These are phyloP conservation scores for Odontarrhena argentea DNA, from an alignment of 345 rosid species.

Conservation along the genomic window DNA sequence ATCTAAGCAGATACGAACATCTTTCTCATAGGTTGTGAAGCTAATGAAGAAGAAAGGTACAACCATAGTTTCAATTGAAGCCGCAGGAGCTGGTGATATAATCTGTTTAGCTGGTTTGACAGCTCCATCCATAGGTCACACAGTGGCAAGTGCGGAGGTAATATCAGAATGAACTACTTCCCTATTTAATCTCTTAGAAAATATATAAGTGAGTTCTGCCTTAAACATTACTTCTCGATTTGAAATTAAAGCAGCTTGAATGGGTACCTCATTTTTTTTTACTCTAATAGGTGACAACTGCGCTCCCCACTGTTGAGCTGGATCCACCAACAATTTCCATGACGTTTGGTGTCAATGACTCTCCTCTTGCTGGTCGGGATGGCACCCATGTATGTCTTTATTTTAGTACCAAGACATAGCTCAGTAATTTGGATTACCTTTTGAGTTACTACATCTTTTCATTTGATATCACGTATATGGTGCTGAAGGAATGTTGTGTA, in stretches of 20 bases:
- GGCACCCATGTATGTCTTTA: constrained; percentile 75
- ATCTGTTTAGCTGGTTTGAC: constrained; percentile 90
- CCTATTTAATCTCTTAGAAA: background rate
- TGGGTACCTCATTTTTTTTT: constrained; percentile 29
- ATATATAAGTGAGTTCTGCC: background rate
- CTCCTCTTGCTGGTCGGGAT: constrained; percentile 96
- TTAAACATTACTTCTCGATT: constrained; percentile 17
- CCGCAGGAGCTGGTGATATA: constrained; percentile 96
- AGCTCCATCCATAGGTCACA: constrained; percentile 88
- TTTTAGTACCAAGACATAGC: constrained; percentile 18
- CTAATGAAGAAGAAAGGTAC: constrained; percentile 99
- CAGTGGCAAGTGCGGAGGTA: constrained; percentile 88
- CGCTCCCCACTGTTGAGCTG: constrained; percentile 82
- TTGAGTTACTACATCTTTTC: constrained; percentile 12
- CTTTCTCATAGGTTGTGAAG: constrained; percentile 69
- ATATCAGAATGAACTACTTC: constrained; percentile 7
- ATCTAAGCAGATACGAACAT: constrained; percentile 30
- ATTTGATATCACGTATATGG: constrained; percentile 10
- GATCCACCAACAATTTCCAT: constrained; percentile 99
- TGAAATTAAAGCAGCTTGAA: constrained; percentile 25
- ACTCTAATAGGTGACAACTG: constrained; percentile 59
- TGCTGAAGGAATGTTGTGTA: constrained; percentile 8
- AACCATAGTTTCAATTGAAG: constrained; percentile 68
- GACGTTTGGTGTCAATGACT: constrained; percentile 97
- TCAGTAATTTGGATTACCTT: constrained; percentile 7